Conservation (phyloP, 257 asterid species). For the Ocimum tenuiflorum region DNA sequence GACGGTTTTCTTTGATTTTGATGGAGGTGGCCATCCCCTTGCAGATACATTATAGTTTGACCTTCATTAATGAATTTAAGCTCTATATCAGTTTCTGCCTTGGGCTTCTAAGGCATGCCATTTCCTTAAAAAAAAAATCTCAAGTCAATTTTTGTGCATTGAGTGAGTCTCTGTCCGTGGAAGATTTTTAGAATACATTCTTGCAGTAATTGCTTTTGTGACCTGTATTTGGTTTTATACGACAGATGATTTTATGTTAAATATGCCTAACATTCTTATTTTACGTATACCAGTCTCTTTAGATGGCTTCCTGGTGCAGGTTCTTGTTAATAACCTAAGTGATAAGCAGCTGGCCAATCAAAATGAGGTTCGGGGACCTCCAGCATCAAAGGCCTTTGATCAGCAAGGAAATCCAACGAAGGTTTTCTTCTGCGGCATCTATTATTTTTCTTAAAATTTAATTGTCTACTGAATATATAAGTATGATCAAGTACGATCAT, state of each 20-base stretch:
- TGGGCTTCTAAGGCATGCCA: background rate
- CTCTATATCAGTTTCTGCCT: background rate
- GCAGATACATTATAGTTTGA: background rate
- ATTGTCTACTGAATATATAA: background rate
- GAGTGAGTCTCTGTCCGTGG: background rate
- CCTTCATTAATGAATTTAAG: background rate
- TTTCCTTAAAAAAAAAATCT: background rate
- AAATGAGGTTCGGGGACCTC: conserved; percentile 95
- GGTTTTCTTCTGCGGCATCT: conserved; percentile 40
- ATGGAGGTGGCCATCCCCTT: background rate
- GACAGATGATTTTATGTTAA: background rate
- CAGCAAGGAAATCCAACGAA: conserved; percentile 85
- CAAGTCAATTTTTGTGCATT: background rate
- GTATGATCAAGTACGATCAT: background rate
- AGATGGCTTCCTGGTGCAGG: conserved; percentile 38
- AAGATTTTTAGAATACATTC: background rate
- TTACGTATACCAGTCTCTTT: conserved; percentile 7
- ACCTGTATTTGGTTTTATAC: too few relatives aligned
- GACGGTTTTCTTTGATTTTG: background rate
- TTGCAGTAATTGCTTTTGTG: background rate
- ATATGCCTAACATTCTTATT: background rate
- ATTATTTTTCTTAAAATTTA: background rate
- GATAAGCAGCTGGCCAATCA: conserved; percentile 67
- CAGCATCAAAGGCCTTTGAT: conserved; percentile 80
- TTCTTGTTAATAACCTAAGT: conserved; percentile 45